phyloP scores from a whole-genome alignment of 208 protist genomes.

The Crithidia bombi region DNA sequence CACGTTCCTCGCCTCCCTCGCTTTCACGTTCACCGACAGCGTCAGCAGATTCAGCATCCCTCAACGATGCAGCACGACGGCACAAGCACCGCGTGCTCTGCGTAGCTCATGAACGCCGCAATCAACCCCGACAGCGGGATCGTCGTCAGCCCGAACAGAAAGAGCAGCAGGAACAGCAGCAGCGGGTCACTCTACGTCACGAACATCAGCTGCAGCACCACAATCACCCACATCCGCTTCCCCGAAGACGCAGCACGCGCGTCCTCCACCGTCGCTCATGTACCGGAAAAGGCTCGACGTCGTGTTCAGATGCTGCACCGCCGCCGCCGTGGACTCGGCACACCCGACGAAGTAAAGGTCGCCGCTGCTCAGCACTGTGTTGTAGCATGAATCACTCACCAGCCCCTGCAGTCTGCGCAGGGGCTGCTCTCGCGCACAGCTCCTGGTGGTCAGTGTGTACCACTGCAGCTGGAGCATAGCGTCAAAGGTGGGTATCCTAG shows the following conservation, averaged over 20 bases:
- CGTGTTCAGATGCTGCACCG: conserved; percentile 35
- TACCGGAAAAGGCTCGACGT: conserved; percentile 43
- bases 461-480: conserved; percentile 39
- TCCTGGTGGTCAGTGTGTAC: conserved; percentile 26
- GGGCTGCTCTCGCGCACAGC: conserved; percentile 12
- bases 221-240: neutral
- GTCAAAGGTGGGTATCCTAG: conserved; percentile 14
- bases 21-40: too few species aligned
- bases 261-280: conserved; percentile 37
- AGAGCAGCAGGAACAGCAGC: conserved; percentile 64
- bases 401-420: conserved; percentile 17
- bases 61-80: conserved; percentile 76
- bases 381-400: conserved; percentile 24
- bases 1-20: too few species aligned
- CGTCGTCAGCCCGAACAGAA: conserved; percentile 58
- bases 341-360: conserved; percentile 51
- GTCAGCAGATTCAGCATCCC: conserved; percentile 90
- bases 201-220: conserved; percentile 51
- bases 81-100: conserved; percentile 10
- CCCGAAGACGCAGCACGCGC: conserved; percentile 35
- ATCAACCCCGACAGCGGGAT: conserved; percentile 65
- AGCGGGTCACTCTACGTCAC: conserved; percentile 49
- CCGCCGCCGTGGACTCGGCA: conserved; percentile 22
- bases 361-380: conserved; percentile 26
- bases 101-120: conserved; percentile 58